Base-by-base conservation (phyloP, 1,284 basidiomycete genomes). In the Ganoderma sinense region DNA sequence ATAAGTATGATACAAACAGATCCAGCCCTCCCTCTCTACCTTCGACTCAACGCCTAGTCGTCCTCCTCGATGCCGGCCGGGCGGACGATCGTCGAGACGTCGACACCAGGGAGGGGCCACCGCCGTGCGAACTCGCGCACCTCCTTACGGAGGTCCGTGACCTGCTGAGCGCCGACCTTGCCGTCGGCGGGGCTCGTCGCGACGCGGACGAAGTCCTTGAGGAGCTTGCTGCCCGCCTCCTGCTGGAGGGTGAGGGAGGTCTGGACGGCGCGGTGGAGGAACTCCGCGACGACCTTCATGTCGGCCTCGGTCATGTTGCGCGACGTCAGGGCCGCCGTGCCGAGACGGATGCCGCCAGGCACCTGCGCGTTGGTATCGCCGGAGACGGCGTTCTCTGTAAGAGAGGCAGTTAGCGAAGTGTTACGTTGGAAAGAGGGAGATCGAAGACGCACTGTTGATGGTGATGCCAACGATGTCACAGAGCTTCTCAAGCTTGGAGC, bases 401-500 rank as follows among this genome's bases (percentile, higher is more conserved):
- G 41, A 31, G 23, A 29, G 36, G 6, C 2, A 20, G 33, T 72
- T 1, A 69, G 31, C 36, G 39, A 43, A 31, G 18, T 20, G 53
- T 20, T 13, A 58, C 56, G 68, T 63, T 33, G 64, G 43, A 26
- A 14, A 55, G 60, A 41, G 36, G 64, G 31, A 20, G n/a, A 6
- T 43, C 66, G 45, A 43, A 63, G 26, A 86, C 92, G 72, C 73
- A 94, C 93, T 97, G 87, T 97, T 97, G 84, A 95, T 94, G 41
- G 94, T 98, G 83, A 99, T 98, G 77, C 96, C 96, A 79, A 96
- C 91, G 67, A 98, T 87, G 82, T 99, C 98, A 81, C 97, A 98
- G 78, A 99, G 91, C 88, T 98, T 99, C 88, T 98, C 97, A 71
- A 99, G 91, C 87, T 99, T 99, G 87, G 92, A 95, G 70, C 98